phyloP scores from a whole-genome alignment of 1,284 basidiomycete species.

The Tilletia walkeri region DNA sequence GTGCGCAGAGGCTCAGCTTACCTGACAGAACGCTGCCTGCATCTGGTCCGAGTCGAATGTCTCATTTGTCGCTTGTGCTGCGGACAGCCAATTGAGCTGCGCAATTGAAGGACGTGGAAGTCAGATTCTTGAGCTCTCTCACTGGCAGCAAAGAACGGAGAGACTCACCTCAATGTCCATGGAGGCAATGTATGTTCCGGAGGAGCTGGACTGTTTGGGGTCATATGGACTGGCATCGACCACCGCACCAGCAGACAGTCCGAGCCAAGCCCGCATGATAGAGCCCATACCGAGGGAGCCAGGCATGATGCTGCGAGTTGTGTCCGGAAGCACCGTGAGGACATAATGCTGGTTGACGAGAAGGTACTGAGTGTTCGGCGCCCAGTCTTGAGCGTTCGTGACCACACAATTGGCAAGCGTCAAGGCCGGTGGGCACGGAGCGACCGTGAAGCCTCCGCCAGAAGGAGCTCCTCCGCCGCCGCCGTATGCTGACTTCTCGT shows the following conservation, averaged over 20 bases:
- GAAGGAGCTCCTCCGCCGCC: not conserved
- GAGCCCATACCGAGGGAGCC: not conserved
- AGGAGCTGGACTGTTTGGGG: constrained; percentile 47
- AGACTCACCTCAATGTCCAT: constrained; percentile 15
- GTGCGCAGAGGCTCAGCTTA: constrained; percentile 30
- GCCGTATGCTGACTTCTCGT: constrained; percentile 17
- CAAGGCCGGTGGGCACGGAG: constrained; percentile 38
- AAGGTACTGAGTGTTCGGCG: constrained; percentile 43
- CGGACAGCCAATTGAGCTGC: constrained; percentile 45
- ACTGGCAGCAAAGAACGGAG: not conserved
- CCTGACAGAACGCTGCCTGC: constrained; percentile 68
- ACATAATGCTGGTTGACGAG: constrained; percentile 47
- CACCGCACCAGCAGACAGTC: constrained; percentile 6
- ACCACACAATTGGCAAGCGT: constrained; percentile 49
- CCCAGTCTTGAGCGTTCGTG: constrained; percentile 50
- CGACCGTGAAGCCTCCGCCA: constrained; percentile 10
- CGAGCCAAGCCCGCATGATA: constrained; percentile 1
- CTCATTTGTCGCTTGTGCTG: constrained; percentile 35
- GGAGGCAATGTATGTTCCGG: constrained; percentile 26
- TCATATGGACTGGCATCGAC: constrained; percentile 38
- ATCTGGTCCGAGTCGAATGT: constrained; percentile 75
- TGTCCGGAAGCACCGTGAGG: constrained; percentile 38
- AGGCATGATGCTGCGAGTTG: not conserved
- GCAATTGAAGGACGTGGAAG: constrained; percentile 44
- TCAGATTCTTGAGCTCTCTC: constrained; percentile 44